A percentile compares a stretch with the other conserved stretches of the same genome.
phyloP scores from a whole-genome alignment of 2,329 filamentous ascomycete genomes.

The Blastomyces parvus region DNA sequence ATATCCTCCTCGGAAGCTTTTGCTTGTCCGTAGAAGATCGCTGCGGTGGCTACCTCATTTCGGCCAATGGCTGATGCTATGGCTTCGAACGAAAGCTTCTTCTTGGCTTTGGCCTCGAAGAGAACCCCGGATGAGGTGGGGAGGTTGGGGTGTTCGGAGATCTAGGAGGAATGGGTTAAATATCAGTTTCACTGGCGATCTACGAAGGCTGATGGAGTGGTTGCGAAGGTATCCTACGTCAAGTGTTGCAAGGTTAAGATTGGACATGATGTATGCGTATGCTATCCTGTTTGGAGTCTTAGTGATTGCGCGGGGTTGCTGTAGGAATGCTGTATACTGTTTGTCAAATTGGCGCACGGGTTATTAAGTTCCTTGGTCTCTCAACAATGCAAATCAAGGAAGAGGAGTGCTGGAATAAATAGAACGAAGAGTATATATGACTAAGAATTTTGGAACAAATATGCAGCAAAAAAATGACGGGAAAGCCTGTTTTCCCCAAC shows the following conservation, averaged over 20 bases:
- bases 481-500: not conserved
- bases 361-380: not conserved
- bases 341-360: not conserved
- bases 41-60: slow-evolving; percentile 74
- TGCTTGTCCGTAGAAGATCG: slow-evolving; percentile 83
- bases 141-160: slow-evolving; percentile 57
- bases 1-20: slow-evolving; percentile 62
- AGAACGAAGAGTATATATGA: not conserved
- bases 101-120: slow-evolving; percentile 68
- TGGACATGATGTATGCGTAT: not conserved
- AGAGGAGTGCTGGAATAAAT: not conserved
- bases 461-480: not conserved
- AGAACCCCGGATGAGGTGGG: slow-evolving; percentile 62
- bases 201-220: not conserved
- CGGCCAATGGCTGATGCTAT: slow-evolving; percentile 66
- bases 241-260: slow-evolving; percentile 6
- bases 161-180: slow-evolving; percentile 33
- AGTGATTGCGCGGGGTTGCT: not conserved
- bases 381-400: not conserved
- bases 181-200: not conserved
- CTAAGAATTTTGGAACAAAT: slow-evolving; percentile 1
- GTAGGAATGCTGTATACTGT: not conserved
- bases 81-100: slow-evolving; percentile 66
- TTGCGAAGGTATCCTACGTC: not conserved
- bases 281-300: not conserved